Percentiles rank a stretch among this genome's conserved stretches.
These are phyloP conservation scores for Hysterangium stoloniferum DNA, from an alignment of 768 basidiomycete genomes.

Conservation along the genomic window DNA sequence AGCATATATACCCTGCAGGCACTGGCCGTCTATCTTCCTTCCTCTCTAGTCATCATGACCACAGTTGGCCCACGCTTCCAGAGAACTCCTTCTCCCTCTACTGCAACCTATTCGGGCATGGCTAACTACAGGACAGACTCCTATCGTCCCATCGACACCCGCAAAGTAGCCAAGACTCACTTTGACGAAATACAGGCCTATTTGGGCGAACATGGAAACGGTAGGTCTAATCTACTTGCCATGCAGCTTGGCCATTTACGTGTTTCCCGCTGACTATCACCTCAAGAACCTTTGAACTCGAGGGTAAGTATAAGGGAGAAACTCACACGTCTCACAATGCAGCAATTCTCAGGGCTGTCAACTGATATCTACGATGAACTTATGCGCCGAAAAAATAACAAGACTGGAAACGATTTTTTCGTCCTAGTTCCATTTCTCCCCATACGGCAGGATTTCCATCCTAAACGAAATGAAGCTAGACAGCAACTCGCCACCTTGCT, in stretches of 20 bases:
- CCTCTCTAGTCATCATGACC: neutral
- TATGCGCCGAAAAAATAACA: slow-evolving; percentile 62
- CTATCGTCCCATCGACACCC: slow-evolving; percentile 52
- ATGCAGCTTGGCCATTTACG: neutral
- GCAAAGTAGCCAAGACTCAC: slow-evolving; percentile 55
- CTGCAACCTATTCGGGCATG: slow-evolving; percentile 79
- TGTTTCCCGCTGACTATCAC: no score
- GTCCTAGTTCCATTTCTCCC: slow-evolving; percentile 79
- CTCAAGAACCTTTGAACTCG: slow-evolving; percentile 64
- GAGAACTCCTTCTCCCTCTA: slow-evolving; percentile 54
- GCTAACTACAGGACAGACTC: slow-evolving; percentile 34
- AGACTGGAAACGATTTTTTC: slow-evolving; percentile 45
- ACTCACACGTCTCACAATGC: slow-evolving; percentile 85
- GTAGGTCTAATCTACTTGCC: slow-evolving; percentile 41
- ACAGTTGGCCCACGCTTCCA: neutral
- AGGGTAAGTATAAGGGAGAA: slow-evolving; percentile 82
- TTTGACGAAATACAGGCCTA: slow-evolving; percentile 67
- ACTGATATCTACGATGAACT: slow-evolving; percentile 98
- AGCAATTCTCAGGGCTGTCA: slow-evolving; percentile 95
- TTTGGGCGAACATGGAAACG: slow-evolving; percentile 64
- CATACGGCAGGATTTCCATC: slow-evolving; percentile 90
- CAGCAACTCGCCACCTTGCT: slow-evolving; percentile 96
- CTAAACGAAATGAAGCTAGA: slow-evolving; percentile 95
- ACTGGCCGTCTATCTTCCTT: neutral
- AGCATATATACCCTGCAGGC: no score